Conservation (phyloP, 805 yeast genomes). For the Sugiyamaella boreocaroliniensis region DNA sequence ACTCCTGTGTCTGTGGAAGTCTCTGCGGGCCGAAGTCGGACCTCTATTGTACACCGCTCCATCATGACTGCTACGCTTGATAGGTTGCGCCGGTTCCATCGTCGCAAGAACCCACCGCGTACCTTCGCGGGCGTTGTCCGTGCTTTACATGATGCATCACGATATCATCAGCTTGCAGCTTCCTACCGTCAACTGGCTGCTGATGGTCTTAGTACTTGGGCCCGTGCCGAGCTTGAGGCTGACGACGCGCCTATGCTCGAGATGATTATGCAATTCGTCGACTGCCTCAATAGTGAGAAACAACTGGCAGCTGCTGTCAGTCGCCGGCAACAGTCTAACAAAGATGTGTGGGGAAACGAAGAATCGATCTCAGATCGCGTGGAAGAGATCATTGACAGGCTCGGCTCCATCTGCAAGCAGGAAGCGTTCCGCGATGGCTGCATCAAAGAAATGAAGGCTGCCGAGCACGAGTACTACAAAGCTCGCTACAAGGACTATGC, state of each 20-base stretch:
- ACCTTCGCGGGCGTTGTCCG: not conserved
- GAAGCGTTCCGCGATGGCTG: slow-evolving; percentile 13
- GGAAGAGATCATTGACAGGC: not conserved
- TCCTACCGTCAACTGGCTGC: not conserved
- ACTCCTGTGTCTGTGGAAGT: too few species aligned
- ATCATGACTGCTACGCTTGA: not conserved
- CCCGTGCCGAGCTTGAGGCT: not conserved
- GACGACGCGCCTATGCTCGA: not conserved
- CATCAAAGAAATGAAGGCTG: slow-evolving; percentile 6
- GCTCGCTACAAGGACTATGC: slow-evolving; percentile 17
- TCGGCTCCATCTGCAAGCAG: slow-evolving; percentile 2
- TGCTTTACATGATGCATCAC: not conserved
- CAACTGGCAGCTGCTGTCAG: not conserved
- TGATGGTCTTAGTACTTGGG: not conserved
- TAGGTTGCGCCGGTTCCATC: not conserved
- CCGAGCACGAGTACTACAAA: slow-evolving; percentile 18
- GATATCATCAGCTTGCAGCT: not conserved
- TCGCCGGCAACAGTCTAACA: not conserved
- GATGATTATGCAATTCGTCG: not conserved
- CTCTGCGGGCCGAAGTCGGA: too few species aligned
- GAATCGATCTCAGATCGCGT: not conserved
- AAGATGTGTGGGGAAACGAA: not conserved
- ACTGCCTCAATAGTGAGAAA: not conserved
- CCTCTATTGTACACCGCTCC: not conserved
- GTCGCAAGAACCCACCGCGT: not conserved